Evolutionary conservation across 495 filamentous ascomycete species (phyloP).

Genomic region (Aspergillus sclerotioniger): DNA sequence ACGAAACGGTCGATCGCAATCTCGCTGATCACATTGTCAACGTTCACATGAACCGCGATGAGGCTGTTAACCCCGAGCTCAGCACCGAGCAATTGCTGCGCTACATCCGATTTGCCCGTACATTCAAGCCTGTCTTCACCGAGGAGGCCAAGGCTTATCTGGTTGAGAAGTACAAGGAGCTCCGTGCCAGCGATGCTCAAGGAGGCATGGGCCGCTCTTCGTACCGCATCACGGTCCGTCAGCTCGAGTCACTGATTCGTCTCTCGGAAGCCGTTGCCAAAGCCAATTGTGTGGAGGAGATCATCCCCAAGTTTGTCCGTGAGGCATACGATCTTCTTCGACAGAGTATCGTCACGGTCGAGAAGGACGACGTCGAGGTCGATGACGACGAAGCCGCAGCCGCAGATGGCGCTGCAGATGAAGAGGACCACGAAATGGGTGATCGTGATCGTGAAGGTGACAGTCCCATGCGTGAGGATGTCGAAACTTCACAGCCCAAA

Average conservation of each 20-base stretch:
- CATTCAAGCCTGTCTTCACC: slow-evolving; percentile 91
- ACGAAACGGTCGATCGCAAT: slow-evolving; percentile 84
- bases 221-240: slow-evolving; percentile 95
- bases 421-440: slow-evolving; percentile 40
- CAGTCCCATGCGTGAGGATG: slow-evolving; percentile 61
- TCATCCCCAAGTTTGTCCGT: slow-evolving; percentile 77
- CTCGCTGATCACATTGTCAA: slow-evolving; percentile 92
- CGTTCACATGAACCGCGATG: slow-evolving; percentile 88
- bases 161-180: slow-evolving; percentile 93
- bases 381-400: slow-evolving; percentile 69
- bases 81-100: slow-evolving; percentile 95
- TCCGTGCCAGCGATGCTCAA: slow-evolving; percentile 90
- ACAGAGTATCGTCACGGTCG: slow-evolving; percentile 94
- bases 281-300: slow-evolving; percentile 92
- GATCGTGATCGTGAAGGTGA: slow-evolving; percentile 65
- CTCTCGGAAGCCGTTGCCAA: slow-evolving; percentile 95
- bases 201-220: slow-evolving; percentile 89
- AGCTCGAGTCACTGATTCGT: slow-evolving; percentile 93
- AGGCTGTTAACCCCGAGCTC: slow-evolving; percentile 86
- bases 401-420: slow-evolving; percentile 15
- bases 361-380: slow-evolving; percentile 96
- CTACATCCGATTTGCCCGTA: slow-evolving; percentile 94
- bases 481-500: slow-evolving; percentile 34
- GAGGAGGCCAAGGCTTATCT: slow-evolving; percentile 80
- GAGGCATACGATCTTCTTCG: slow-evolving; percentile 87